Evolutionary conservation across 805 yeast species (phyloP).

Genomic region (Saccharomycopsis lassenensis): DNA sequence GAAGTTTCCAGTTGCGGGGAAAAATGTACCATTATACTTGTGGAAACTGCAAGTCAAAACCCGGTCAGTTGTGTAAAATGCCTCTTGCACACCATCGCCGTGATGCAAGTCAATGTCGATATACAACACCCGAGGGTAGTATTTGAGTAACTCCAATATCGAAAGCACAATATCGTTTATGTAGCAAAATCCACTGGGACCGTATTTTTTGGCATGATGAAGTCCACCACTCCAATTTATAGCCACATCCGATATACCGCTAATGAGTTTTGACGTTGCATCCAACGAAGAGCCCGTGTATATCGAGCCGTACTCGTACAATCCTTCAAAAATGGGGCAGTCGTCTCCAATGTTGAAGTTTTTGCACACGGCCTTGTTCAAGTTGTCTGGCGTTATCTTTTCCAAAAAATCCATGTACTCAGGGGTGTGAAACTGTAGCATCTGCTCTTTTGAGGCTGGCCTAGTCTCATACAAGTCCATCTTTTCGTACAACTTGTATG

Average conservation of each 20-base stretch:
- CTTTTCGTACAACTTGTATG: conserved; percentile 74
- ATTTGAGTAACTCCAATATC: conserved; percentile 70
- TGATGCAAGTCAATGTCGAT: conserved; percentile 94
- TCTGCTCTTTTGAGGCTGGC: conserved; percentile 70
- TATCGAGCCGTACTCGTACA: conserved; percentile 79
- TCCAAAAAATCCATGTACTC: conserved; percentile 76
- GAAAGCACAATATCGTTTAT: conserved; percentile 90
- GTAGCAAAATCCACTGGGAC: conserved; percentile 93
- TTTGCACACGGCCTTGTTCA: conserved; percentile 39
- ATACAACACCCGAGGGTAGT: conserved; percentile 86
- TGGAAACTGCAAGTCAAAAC: conserved; percentile 88
- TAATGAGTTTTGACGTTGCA: conserved; percentile 76
- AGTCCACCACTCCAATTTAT: conserved; percentile 95
- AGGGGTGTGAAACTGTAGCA: conserved; percentile 72
- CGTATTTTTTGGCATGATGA: conserved; percentile 92
- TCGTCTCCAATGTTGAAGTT: conserved; percentile 90
- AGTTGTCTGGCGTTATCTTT: conserved; percentile 65
- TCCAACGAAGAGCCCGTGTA: conserved; percentile 92
- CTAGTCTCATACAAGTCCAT: conserved; percentile 87
- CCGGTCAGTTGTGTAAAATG: conserved; percentile 84
- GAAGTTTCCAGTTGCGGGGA: conserved; percentile 94
- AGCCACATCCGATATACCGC: conserved; percentile 87
- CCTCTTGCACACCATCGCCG: conserved; percentile 98
- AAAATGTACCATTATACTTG: conserved; percentile 83
- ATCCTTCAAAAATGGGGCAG: conserved; percentile 91